Evolutionary conservation across 805 yeast genomes (phyloP).

Genomic region (Cyberlindnera maritima): DNA sequence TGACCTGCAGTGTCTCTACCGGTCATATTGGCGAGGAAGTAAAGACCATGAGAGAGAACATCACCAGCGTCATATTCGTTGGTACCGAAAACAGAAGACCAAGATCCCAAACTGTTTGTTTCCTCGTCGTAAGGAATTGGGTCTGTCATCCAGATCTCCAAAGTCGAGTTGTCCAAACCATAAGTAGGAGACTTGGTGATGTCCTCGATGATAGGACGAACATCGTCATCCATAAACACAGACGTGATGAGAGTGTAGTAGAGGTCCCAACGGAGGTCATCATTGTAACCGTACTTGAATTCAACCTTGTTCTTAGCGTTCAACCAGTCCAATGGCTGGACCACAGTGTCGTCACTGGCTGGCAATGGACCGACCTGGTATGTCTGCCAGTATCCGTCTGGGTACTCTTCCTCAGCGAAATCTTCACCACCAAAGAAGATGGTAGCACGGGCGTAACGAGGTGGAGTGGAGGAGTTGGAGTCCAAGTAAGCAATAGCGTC

Average conservation of each 20-base stretch:
- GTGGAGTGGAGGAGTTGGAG: slow-evolving; percentile 20
- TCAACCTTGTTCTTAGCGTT: slow-evolving; percentile 22
- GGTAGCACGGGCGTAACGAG: slow-evolving; percentile 22
- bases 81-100: slow-evolving; percentile 23
- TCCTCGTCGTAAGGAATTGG: slow-evolving; percentile 23
- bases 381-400: slow-evolving; percentile 27
- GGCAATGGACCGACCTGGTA: slow-evolving; percentile 26
- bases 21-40: slow-evolving; percentile 22
- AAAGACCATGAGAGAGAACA: slow-evolving; percentile 24
- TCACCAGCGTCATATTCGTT: slow-evolving; percentile 26
- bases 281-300: slow-evolving; percentile 23
- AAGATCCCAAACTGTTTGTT: slow-evolving; percentile 14
- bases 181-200: slow-evolving; percentile 17
- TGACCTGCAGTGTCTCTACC: slow-evolving; percentile 23
- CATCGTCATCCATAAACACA: slow-evolving; percentile 11
- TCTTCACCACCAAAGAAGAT: slow-evolving; percentile 28
- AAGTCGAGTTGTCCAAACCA: slow-evolving; percentile 22
- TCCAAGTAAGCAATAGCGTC: slow-evolving; percentile 27
- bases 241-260: slow-evolving; percentile 8
- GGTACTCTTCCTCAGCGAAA: slow-evolving; percentile 19
- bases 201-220: slow-evolving; percentile 17
- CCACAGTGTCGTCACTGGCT: slow-evolving; percentile 10
- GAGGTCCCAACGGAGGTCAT: slow-evolving; percentile 15
- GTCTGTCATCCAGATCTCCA: slow-evolving; percentile 27
- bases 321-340: slow-evolving; percentile 17